Conservation (phyloP, 495 filamentous ascomycete species). For the Amorphotheca resinae region DNA sequence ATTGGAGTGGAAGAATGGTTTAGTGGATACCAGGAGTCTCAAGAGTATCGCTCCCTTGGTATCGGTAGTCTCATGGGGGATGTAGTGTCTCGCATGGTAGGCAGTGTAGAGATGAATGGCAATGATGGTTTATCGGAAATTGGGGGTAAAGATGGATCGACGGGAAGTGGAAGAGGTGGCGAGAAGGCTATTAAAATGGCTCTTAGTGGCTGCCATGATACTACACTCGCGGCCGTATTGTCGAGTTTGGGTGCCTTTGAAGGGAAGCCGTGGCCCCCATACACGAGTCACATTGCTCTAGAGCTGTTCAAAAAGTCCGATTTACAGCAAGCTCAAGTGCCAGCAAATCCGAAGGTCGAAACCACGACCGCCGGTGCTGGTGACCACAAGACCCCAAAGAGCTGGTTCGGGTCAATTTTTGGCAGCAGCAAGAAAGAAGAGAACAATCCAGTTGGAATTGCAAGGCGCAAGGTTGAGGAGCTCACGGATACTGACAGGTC, state of each 20-base stretch:
- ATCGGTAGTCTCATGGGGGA: slow-evolving; percentile 80
- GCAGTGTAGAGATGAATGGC: slow-evolving; percentile 49
- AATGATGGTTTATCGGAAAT: slow-evolving; percentile 42
- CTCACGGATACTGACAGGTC: slow-evolving; percentile 4
- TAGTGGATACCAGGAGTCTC: slow-evolving; percentile 67
- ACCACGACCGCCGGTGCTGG: background rate
- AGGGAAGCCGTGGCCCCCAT: slow-evolving; percentile 70
- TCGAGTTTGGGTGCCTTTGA: slow-evolving; percentile 69
- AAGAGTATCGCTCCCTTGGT: slow-evolving; percentile 75
- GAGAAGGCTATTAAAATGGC: slow-evolving; percentile 53
- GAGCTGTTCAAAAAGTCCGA: slow-evolving; percentile 62
- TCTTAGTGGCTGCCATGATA: slow-evolving; percentile 87
- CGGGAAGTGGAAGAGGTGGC: slow-evolving; percentile 27
- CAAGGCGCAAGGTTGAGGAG: slow-evolving; percentile 40
- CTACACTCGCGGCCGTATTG: slow-evolving; percentile 72
- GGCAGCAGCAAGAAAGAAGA: slow-evolving; percentile 18
- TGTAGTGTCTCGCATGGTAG: slow-evolving; percentile 63
- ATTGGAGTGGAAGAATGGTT: slow-evolving; percentile 92
- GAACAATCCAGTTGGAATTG: slow-evolving; percentile 28
- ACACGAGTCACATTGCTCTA: slow-evolving; percentile 80
- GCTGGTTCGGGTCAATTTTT: slow-evolving; percentile 39
- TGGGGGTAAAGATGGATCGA: slow-evolving; percentile 26
- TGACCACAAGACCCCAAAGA: slow-evolving; percentile 10
- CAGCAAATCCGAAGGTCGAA: background rate
- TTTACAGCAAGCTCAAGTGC: background rate